Conservation (phyloP, 495 filamentous ascomycete species). For the Neurospora tetrasperma region DNA sequence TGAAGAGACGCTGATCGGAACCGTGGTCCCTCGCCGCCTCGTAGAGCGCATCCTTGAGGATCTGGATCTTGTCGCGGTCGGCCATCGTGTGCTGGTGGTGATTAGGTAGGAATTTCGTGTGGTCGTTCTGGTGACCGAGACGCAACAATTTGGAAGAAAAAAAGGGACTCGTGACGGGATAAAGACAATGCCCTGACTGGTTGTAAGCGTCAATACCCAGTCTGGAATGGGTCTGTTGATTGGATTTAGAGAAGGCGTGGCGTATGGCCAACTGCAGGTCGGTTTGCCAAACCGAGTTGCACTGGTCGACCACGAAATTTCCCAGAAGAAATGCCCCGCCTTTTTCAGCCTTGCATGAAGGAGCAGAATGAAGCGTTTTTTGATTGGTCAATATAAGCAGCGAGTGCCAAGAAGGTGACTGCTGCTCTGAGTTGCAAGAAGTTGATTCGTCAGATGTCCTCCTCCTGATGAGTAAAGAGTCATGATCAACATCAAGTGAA, state of each 20-base stretch:
- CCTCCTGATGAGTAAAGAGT: neutral
- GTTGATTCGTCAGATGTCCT: neutral
- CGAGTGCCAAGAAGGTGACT: neutral
- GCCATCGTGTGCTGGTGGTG: slow-evolving; percentile 10
- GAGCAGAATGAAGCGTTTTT: neutral
- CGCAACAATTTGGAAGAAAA: neutral
- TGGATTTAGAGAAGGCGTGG: neutral
- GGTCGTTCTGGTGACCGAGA: neutral
- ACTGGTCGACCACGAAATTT: slow-evolving; percentile 13
- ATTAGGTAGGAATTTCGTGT: neutral
- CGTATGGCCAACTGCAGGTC: neutral
- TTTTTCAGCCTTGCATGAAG: slow-evolving; percentile 13
- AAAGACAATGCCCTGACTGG: neutral
- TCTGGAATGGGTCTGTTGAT: neutral
- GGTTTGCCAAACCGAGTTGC: neutral
- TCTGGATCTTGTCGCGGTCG: slow-evolving; percentile 14
- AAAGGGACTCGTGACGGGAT: neutral
- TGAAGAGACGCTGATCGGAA: slow-evolving; percentile 45
- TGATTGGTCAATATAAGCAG: neutral
- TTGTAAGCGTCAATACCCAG: neutral
- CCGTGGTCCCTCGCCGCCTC: slow-evolving; percentile 22
- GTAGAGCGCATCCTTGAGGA: slow-evolving; percentile 27
- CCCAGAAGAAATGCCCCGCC: slow-evolving; percentile 14
- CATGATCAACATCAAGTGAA: neutral
- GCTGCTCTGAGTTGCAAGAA: neutral